phyloP scores from a whole-genome alignment of 2,329 filamentous ascomycete species.

The Tolypocladium amazonense region DNA sequence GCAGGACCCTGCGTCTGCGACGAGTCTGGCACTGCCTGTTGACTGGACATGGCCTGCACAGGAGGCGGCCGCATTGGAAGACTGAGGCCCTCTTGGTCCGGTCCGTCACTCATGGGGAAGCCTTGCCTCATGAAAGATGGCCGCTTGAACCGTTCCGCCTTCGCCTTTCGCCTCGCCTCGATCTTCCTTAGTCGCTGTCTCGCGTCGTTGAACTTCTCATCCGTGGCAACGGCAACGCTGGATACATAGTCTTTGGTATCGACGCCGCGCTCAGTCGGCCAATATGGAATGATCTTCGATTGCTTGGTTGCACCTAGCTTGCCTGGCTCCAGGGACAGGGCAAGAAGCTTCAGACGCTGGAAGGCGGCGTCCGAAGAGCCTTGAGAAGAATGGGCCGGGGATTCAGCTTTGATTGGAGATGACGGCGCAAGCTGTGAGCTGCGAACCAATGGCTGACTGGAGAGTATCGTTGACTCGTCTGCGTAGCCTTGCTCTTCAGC shows the following conservation, averaged over 20 bases:
- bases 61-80: conserved; percentile 8
- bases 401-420: conserved; percentile 8
- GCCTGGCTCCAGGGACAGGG: conserved; percentile 15
- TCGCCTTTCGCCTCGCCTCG: conserved; percentile 21
- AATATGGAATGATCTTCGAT: conserved; percentile 23
- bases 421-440: conserved; percentile 2
- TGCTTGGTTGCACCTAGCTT: conserved; percentile 15
- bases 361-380: conserved; percentile 16
- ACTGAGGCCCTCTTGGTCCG: conserved; percentile 3
- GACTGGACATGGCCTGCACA: conserved; percentile 24
- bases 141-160: conserved; percentile 22
- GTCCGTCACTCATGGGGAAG: conserved; percentile 4
- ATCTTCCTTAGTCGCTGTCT: conserved; percentile 21
- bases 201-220: conserved; percentile 22
- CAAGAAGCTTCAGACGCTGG: conserved; percentile 23
- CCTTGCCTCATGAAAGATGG: conserved; percentile 17
- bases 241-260: conserved; percentile 25
- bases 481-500: neutral
- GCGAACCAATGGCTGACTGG: neutral
- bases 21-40: conserved; percentile 18
- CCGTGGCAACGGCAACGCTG: conserved; percentile 23
- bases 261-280: conserved; percentile 26
- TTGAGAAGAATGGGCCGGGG: conserved; percentile 2
- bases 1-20: conserved; percentile 20
- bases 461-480: conserved; percentile 1